Evolutionary conservation across 2,329 filamentous ascomycete genomes (phyloP).

Genomic region (Ophiostoma tasmaniense): DNA sequence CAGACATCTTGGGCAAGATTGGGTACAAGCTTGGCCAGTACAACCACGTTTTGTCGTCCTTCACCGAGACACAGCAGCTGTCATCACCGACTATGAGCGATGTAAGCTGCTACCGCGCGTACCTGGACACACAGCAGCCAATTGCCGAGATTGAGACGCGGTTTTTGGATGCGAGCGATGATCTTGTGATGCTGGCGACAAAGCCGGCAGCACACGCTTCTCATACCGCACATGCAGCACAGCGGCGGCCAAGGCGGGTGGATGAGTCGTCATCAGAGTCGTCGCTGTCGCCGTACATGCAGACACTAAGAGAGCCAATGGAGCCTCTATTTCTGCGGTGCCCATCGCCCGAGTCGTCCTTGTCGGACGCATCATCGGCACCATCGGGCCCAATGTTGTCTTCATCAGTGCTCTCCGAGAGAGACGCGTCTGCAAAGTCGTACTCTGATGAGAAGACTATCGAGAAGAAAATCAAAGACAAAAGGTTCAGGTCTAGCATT

Average conservation of each 20-base stretch:
- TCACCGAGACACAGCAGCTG: constrained; percentile 43
- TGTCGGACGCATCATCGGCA: background rate
- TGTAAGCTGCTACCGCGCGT: constrained; percentile 41
- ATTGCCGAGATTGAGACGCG: constrained; percentile 49
- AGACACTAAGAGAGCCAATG: background rate
- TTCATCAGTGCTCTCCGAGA: background rate
- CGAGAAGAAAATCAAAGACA: background rate
- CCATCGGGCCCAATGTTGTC: background rate
- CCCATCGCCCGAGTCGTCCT: constrained; percentile 6
- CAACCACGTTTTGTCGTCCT: constrained; percentile 51
- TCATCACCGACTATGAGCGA: constrained; percentile 38
- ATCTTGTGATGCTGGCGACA: constrained; percentile 41
- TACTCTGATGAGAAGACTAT: background rate
- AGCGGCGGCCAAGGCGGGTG: background rate
- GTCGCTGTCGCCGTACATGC: constrained; percentile 1
- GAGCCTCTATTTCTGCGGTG: background rate
- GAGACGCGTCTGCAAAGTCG: background rate
- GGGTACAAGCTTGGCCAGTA: constrained; percentile 61
- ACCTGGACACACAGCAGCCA: constrained; percentile 44
- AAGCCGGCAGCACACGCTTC: background rate
- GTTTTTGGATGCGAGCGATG: constrained; percentile 48
- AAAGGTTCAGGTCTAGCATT: background rate
- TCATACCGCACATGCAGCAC: background rate
- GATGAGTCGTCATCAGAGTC: background rate
- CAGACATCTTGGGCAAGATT: constrained; percentile 52